Evolutionary conservation across 176 grass and related monocot genomes (phyloP).

Genomic region (Oryza glumipatula): DNA sequence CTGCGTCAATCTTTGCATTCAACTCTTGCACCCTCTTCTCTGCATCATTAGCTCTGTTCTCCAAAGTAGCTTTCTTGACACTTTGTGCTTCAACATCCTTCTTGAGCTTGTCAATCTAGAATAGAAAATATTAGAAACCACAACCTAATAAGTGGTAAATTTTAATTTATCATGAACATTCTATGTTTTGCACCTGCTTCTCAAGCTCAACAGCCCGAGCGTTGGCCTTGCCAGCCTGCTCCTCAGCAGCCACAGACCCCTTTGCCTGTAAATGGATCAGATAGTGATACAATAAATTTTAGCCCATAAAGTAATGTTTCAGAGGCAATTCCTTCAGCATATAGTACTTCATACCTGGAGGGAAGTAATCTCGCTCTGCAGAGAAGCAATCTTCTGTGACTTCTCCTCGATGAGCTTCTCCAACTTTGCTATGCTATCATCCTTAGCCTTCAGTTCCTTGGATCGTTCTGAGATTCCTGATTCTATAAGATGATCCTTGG

Average conservation of each 20-base stretch:
- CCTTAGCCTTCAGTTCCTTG: slow-evolving; percentile 76
- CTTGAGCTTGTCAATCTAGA: slow-evolving; percentile 64
- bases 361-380: slow-evolving; percentile 67
- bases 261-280: slow-evolving; percentile 48
- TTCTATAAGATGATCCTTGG: slow-evolving; percentile 46
- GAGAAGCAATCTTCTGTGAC: slow-evolving; percentile 60
- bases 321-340: neutral
- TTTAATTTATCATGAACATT: slow-evolving; percentile 6
- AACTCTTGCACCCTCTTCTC: slow-evolving; percentile 71
- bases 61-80: slow-evolving; percentile 52
- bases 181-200: slow-evolving; percentile 57
- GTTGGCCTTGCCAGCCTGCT: slow-evolving; percentile 64
- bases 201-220: slow-evolving; percentile 60
- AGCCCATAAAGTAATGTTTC: neutral
- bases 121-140: slow-evolving; percentile 34
- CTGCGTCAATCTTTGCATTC: slow-evolving; percentile 58
- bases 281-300: neutral
- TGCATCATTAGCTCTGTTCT: slow-evolving; percentile 51
- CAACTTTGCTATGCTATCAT: slow-evolving; percentile 59
- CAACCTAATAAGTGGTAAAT: neutral
- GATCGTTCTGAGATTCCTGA: slow-evolving; percentile 51
- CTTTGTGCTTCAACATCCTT: slow-evolving; percentile 64
- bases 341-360: slow-evolving; percentile 54
- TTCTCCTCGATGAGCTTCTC: slow-evolving; percentile 63
- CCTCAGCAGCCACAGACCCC: slow-evolving; percentile 62